Base-by-base conservation (phyloP, 768 basidiomycete genomes). In the Hypholoma sublateritium region DNA sequence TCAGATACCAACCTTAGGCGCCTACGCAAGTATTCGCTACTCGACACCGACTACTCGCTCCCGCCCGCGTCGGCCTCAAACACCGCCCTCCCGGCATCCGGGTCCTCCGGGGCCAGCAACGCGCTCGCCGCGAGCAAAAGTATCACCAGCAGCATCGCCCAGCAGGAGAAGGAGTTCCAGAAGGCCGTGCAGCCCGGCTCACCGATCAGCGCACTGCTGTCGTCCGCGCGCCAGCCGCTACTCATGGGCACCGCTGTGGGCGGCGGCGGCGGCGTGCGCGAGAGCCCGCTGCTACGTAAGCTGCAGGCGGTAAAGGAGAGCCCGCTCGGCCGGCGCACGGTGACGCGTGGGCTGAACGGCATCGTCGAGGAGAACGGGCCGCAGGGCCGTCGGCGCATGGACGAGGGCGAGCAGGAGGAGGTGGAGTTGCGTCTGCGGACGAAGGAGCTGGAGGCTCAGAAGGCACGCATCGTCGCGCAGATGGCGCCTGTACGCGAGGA, bases 141-240 rank as follows among this genome's bases (percentile, higher is more conserved):
- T 47, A 76, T 79, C 53, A 81, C 81, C 14, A 82, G 82, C 12
- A 88, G 79, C 44, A 85, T 89, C 56, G 87, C 88, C 3, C 83
- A 93, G 64, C 91, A 93, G 67, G 97, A 99, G 81, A 88, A 89
- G 69, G 97, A 98, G 71, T 98, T 98, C 87, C 89, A 91, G 76
- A 88, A 89, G 65, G 97, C 95, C 1, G 92, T 98, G 1, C 93
- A 95, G 67, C 96, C 95, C 5, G 94, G 92, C 42, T 92, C 89
- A 59, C 97, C 97, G 0, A 95, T 99, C 58, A 91, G 92, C 25
- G 93, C 92, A 2, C 74, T 99, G 48, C 81, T 99, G 64, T 89
- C 84, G 62, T 94, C 93, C 2, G 95, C 95, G 5, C 81, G 89
- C 56, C 91, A 94, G 70, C 95, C 95, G 0, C 77, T 97, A 39